These are phyloP conservation scores for Malassezia equina DNA, from an alignment of 1,284 basidiomycete genomes.

Conservation along the genomic window DNA sequence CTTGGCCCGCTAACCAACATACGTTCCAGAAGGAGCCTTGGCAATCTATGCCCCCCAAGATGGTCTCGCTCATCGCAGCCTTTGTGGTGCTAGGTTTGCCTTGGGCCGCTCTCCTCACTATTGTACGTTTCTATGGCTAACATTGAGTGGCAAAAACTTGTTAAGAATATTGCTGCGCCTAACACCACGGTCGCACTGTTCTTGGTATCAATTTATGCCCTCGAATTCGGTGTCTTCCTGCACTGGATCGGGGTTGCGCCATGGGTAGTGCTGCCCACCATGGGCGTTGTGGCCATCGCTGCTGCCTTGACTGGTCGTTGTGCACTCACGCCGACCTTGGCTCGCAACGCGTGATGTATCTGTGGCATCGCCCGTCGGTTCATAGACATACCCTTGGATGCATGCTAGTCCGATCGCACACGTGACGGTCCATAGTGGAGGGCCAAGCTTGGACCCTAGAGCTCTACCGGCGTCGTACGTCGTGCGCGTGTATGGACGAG, in stretches of 20 bases:
- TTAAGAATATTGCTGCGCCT: background rate
- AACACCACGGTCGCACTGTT: background rate
- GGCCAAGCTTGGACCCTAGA: background rate
- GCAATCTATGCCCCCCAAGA: constrained; percentile 14
- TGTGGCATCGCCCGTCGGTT: background rate
- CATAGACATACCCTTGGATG: background rate
- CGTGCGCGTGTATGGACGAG: background rate
- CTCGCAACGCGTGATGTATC: background rate
- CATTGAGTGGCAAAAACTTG: background rate
- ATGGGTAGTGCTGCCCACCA: background rate
- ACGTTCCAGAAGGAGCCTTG: constrained; percentile 16
- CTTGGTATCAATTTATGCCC: background rate
- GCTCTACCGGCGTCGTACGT: background rate
- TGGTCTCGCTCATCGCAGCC: background rate
- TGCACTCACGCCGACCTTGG: background rate
- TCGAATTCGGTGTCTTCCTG: constrained; percentile 2
- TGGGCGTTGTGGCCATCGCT: background rate
- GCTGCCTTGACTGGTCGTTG: background rate
- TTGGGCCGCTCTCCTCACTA: constrained; percentile 1
- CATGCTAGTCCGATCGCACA: background rate
- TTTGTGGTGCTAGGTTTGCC: background rate
- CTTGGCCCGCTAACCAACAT: constrained; percentile 2
- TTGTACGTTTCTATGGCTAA: background rate
- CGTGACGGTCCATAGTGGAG: background rate
- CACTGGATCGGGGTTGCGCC: constrained; percentile 12